Conservation (phyloP, 768 basidiomycete species). For the Lactifluus pinguis region DNA sequence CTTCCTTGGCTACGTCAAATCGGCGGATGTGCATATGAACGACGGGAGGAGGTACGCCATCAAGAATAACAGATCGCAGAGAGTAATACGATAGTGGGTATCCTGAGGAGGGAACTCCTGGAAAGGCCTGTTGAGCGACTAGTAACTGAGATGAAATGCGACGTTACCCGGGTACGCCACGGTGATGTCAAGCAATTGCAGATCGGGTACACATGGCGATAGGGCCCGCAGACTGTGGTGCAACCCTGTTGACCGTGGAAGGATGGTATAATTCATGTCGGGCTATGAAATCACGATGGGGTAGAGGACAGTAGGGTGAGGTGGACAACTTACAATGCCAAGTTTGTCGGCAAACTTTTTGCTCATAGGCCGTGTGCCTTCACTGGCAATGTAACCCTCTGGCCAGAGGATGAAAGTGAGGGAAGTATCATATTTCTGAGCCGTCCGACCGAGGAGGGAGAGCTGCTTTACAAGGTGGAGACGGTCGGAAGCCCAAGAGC, state of each 20-base stretch:
- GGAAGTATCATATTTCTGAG: constrained; percentile 59
- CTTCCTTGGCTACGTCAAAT: constrained; percentile 54
- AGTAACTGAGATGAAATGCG: not conserved
- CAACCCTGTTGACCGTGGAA: constrained; percentile 89
- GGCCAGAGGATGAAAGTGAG: constrained; percentile 86
- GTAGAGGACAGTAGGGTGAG: not conserved
- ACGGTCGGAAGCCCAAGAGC: constrained; percentile 85
- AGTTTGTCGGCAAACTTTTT: constrained; percentile 82
- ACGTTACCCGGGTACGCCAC: constrained; percentile 78
- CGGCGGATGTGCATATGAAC: constrained; percentile 83
- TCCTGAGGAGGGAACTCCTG: constrained; percentile 67
- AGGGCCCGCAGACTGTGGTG: constrained; percentile 78
- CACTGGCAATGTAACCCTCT: constrained; percentile 90
- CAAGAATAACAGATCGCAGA: constrained; percentile 77
- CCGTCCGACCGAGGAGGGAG: constrained; percentile 56
- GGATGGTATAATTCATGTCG: constrained; percentile 71
- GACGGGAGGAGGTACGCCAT: constrained; percentile 70
- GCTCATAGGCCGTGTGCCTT: constrained; percentile 76
- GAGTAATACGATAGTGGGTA: constrained; percentile 90
- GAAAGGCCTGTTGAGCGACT: constrained; percentile 1
- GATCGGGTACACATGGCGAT: constrained; percentile 60
- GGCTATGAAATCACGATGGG: constrained; percentile 34
- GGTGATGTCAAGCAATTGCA: constrained; percentile 86
- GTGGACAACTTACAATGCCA: constrained; percentile 59
- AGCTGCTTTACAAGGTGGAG: constrained; percentile 56